phyloP scores from a whole-genome alignment of 495 filamentous ascomycete species.

The Penicillium subrubescens region DNA sequence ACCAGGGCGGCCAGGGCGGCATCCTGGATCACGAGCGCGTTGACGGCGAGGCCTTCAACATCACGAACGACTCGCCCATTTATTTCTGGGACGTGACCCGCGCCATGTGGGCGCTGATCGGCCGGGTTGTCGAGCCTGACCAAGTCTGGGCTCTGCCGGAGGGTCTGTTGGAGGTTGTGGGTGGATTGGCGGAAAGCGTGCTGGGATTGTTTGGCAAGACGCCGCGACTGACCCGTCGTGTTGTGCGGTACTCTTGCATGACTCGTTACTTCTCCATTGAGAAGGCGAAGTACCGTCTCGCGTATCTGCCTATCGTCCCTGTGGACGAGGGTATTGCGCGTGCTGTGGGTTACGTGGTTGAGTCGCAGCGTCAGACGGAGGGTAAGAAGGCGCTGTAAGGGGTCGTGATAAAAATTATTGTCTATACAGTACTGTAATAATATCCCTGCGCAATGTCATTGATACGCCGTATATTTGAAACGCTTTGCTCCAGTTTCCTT shows the following conservation, averaged over 20 bases:
- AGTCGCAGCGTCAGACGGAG: conserved; percentile 40
- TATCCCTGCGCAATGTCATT: conserved; percentile 13
- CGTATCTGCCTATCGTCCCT: conserved; percentile 72
- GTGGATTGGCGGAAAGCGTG: conserved; percentile 67
- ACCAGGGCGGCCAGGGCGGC: conserved; percentile 52
- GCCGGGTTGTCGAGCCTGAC: conserved; percentile 61
- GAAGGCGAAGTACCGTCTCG: conserved; percentile 80
- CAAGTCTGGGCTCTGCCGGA: conserved; percentile 70
- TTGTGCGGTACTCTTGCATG: conserved; percentile 77
- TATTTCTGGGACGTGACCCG: conserved; percentile 97
- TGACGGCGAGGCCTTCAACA: conserved; percentile 92
- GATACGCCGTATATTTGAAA: not conserved
- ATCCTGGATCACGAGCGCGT: conserved; percentile 77
- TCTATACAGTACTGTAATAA: conserved; percentile 36
- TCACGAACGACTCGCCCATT: conserved; percentile 88
- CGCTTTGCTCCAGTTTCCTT: not conserved
- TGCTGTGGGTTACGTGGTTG: conserved; percentile 67
- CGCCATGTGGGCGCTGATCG: conserved; percentile 73
- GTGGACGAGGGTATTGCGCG: conserved; percentile 74
- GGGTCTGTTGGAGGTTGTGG: conserved; percentile 64
- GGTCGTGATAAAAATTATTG: conserved; percentile 20
- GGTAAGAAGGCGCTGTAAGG: conserved; percentile 50
- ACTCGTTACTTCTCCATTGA: conserved; percentile 80
- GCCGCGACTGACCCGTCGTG: conserved; percentile 72
- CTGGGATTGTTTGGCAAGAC: conserved; percentile 69